Evolutionary conservation across 768 basidiomycete genomes (phyloP).

Genomic region (Amanita fuliginea): DNA sequence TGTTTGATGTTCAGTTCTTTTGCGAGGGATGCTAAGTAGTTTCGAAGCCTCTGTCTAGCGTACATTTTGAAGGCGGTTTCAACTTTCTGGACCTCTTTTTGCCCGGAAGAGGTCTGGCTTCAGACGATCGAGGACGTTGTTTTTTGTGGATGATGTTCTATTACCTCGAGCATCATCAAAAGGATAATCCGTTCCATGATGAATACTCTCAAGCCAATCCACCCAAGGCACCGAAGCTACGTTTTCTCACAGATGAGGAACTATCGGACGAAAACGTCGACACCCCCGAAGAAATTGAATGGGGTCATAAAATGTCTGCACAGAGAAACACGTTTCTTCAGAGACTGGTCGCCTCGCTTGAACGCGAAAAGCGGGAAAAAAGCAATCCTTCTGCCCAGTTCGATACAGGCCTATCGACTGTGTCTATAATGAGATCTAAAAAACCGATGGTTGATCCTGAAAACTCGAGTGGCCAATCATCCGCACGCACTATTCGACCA

Average conservation of each 20-base stretch:
- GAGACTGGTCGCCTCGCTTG: conserved; percentile 47
- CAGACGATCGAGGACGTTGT: conserved; percentile 60
- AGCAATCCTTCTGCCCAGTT: conserved; percentile 23
- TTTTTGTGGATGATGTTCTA: conserved; percentile 81
- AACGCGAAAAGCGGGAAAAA: conserved; percentile 40
- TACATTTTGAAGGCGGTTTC: conserved; percentile 64
- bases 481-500: background rate
- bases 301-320: conserved; percentile 66
- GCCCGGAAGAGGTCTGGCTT: conserved; percentile 55
- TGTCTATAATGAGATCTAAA: conserved; percentile 1
- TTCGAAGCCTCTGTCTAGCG: conserved; percentile 43
- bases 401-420: conserved; percentile 24
- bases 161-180: conserved; percentile 59
- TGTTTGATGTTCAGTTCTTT: conserved; percentile 1
- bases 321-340: conserved; percentile 63
- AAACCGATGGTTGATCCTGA: background rate
- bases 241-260: conserved; percentile 43
- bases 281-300: conserved; percentile 63
- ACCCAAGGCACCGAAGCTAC: conserved; percentile 55
- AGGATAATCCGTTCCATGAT: conserved; percentile 69
- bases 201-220: conserved; percentile 43
- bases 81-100: conserved; percentile 83
- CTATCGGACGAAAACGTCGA: conserved; percentile 65
- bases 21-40: conserved; percentile 5
- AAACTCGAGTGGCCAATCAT: background rate